A percentile compares a stretch with the other conserved stretches of the same genome.
These are phyloP conservation scores for Cyclotella cryptica DNA, from an alignment of 108 stramenopile genomes.

Conservation along the genomic window DNA sequence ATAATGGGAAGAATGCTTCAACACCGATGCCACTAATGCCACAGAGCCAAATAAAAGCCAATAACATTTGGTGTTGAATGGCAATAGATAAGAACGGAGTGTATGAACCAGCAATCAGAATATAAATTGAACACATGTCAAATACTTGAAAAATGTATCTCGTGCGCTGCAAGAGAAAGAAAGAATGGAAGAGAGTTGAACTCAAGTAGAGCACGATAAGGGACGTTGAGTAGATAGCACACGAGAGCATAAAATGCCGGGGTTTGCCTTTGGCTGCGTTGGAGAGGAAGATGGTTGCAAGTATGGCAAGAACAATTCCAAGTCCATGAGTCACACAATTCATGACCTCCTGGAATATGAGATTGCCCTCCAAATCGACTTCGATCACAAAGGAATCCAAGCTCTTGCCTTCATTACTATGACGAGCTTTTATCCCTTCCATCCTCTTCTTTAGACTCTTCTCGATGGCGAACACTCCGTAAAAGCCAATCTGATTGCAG, in stretches of 20 bases:
- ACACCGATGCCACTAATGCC: constrained; percentile 72
- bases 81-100: constrained; percentile 73
- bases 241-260: constrained; percentile 52
- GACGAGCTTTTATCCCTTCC: constrained; percentile 19
- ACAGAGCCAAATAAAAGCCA: constrained; percentile 88
- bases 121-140: constrained; percentile 96
- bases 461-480: constrained; percentile 69
- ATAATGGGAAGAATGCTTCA: constrained; percentile 69
- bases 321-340: constrained; percentile 95
- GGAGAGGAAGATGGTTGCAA: constrained; percentile 77
- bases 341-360: constrained; percentile 88
- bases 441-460: constrained; percentile 45
- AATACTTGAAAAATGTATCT: constrained; percentile 76
- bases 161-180: constrained; percentile 82
- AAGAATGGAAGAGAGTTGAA: constrained; percentile 90
- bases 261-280: constrained; percentile 46
- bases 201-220: constrained; percentile 88
- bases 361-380: constrained; percentile 80
- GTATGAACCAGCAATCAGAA: constrained; percentile 97
- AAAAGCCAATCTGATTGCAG: constrained; percentile 76
- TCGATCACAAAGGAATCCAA: constrained; percentile 29
- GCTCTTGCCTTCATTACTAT: constrained; percentile 5
- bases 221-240: constrained; percentile 79
- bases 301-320: constrained; percentile 81
- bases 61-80: constrained; percentile 73